phyloP scores from a whole-genome alignment of 108 stramenopile genomes.

The Heterococcus sp. region DNA sequence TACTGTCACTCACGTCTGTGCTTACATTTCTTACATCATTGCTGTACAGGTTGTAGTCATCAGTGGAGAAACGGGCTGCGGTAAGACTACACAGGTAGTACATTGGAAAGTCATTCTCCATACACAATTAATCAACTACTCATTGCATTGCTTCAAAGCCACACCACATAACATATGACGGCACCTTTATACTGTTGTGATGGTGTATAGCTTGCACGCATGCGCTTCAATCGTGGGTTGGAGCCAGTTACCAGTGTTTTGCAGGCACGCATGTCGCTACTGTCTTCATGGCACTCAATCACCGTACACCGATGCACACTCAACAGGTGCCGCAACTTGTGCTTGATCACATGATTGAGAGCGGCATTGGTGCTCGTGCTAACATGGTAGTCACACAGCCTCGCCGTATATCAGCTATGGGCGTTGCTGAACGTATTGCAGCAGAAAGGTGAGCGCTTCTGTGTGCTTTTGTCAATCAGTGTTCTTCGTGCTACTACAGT shows the following conservation, averaged over 20 bases:
- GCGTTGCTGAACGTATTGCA: constrained; percentile 57
- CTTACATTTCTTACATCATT: constrained; percentile 1
- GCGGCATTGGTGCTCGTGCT: constrained; percentile 28
- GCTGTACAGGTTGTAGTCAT: constrained; percentile 51
- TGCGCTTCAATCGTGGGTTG: neutral
- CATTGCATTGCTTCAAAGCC: neutral
- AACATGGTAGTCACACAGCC: constrained; percentile 82
- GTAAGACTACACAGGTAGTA: constrained; percentile 77
- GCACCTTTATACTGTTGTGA: neutral
- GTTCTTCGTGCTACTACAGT: too few relatives aligned
- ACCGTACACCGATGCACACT: too few relatives aligned
- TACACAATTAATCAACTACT: neutral
- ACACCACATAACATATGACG: too few relatives aligned
- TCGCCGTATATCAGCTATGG: constrained; percentile 78
- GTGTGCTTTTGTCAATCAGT: too few relatives aligned
- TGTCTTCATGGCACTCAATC: too few relatives aligned
- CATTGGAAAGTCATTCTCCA: constrained; percentile 23
- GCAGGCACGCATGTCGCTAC: neutral
- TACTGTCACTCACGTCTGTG: too few relatives aligned
- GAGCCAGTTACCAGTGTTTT: neutral
- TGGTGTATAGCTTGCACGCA: neutral
- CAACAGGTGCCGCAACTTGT: constrained; percentile 83
- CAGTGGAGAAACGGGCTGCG: constrained; percentile 56
- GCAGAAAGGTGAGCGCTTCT: constrained; percentile 63
- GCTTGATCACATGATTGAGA: constrained; percentile 56